Conservation (phyloP, 768 basidiomycete species). For the Pleurotus cornucopiae region DNA sequence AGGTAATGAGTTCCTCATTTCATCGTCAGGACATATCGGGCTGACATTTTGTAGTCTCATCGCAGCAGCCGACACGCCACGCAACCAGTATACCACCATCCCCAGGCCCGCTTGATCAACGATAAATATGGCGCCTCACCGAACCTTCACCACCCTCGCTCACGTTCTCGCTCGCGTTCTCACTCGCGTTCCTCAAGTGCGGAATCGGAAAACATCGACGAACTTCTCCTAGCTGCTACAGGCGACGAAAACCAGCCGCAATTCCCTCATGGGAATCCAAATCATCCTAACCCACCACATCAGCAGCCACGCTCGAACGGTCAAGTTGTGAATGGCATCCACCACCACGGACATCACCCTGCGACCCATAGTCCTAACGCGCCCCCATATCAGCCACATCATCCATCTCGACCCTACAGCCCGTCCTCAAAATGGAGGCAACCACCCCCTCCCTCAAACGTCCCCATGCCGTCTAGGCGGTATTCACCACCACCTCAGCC, state of each 20-base stretch:
- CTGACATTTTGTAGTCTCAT: neutral
- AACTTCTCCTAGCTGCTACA: slow-evolving; percentile 38
- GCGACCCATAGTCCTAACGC: neutral
- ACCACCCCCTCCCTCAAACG: neutral
- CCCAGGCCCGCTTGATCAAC: neutral
- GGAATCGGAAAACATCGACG: slow-evolving; percentile 24
- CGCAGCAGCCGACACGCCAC: neutral
- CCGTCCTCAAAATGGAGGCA: too few species aligned
- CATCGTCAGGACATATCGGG: neutral
- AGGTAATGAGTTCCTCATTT: neutral
- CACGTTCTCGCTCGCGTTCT: slow-evolving; percentile 15
- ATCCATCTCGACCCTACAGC: neutral
- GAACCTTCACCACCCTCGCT: neutral
- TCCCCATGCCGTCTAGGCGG: neutral
- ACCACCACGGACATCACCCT: neutral
- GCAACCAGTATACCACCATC: neutral
- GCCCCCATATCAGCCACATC: neutral
- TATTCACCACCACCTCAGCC: slow-evolving; percentile 9
- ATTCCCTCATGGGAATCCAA: neutral
- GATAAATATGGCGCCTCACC: neutral
- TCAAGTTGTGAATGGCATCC: neutral
- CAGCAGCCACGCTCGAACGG: neutral
- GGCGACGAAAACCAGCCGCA: slow-evolving; percentile 18
- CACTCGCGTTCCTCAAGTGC: slow-evolving; percentile 18
- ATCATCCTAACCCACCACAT: slow-evolving; percentile 11